Base-by-base conservation (phyloP, 2,329 filamentous ascomycete genomes). In the Seiridium unicorne region DNA sequence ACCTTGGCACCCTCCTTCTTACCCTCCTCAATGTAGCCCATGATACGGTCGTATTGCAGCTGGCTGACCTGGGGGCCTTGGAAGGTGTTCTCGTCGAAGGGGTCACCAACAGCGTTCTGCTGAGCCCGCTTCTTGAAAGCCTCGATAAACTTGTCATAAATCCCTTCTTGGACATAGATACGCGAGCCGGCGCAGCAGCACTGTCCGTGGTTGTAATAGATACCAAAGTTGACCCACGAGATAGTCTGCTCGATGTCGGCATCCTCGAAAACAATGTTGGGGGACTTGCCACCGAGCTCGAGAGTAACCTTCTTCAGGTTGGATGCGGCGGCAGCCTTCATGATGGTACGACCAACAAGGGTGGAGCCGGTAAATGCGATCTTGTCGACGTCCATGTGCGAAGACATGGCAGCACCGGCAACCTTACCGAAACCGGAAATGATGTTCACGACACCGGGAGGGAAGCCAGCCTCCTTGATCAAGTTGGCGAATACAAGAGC, bases 11-110 rank as follows among this genome's bases (percentile, higher is more conserved):
- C 84, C 69, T 84, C 81, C 44, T 83, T 78, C 77, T 84, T 85
- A 57, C 84, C 84, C 64, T 84, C 80, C 73, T 94, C 83, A 70
- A 96, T 91, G 78, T 86, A 90, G 72, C 83, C 82, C 91, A 95
- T 94, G 79, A 96, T 93, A 67, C 91, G 89, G 80, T 96, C 91
- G 71, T 90, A 95, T 78, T 96, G 92, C 57, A 93, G 79, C 78
- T 95, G 84, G 66, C 89, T 92, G 71, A 96, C 89, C 79, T 95
- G 92, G 44, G 92, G 92, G 56, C 92, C 92, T 78, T 95, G 92
- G 90, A 94, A 94, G 66, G 91, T 94, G 64, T 90, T 84, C 66
- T 83, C 73, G 69, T 84, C 79, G 83, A 95, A 94, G 65, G 92
- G 92, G 81, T 96, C 89, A 67, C 92, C 92, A 66, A 96, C 89